A percentile compares a stretch with the other conserved stretches of the same genome.
phyloP scores from a whole-genome alignment of 495 filamentous ascomycete genomes.

The Hyaloscypha hepaticicola region DNA sequence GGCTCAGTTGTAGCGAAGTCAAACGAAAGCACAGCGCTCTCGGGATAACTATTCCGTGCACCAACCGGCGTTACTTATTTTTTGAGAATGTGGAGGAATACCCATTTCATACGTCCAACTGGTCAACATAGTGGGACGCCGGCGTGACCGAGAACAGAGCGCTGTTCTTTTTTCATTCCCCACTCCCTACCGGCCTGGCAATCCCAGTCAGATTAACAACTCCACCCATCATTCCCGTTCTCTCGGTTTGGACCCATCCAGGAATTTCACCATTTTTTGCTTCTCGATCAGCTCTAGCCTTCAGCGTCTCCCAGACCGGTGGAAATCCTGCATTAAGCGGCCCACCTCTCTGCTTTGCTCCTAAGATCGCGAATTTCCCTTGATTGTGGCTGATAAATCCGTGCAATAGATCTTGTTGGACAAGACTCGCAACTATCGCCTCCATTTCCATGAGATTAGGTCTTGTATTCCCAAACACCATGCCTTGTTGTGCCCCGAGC shows the following conservation, averaged over 20 bases:
- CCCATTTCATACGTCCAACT: neutral
- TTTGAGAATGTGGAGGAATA: neutral
- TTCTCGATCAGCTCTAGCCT: slow-evolving; percentile 30
- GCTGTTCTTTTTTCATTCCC: slow-evolving; percentile 12
- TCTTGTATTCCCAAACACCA: slow-evolving; percentile 51
- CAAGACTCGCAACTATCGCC: slow-evolving; percentile 68
- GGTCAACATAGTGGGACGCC: too few species aligned
- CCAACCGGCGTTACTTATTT: neutral
- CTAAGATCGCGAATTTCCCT: slow-evolving; percentile 76
- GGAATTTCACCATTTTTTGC: slow-evolving; percentile 42
- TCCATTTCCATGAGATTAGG: slow-evolving; percentile 70
- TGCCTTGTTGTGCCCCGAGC: slow-evolving; percentile 48
- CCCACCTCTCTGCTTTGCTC: slow-evolving; percentile 63
- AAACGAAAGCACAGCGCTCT: too few species aligned
- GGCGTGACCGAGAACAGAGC: too few species aligned
- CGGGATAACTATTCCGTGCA: too few species aligned
- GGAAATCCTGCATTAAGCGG: slow-evolving; percentile 47
- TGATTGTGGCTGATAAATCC: slow-evolving; percentile 82
- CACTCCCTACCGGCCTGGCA: slow-evolving; percentile 32
- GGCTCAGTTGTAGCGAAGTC: too few species aligned
- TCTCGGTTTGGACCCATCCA: slow-evolving; percentile 52
- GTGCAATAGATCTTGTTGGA: slow-evolving; percentile 79
- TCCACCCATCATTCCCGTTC: slow-evolving; percentile 24
- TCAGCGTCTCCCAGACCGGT: slow-evolving; percentile 31
- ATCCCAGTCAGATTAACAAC: slow-evolving; percentile 33